phyloP scores from a whole-genome alignment of 2,329 filamentous ascomycete species.

The Pseudogymnoascus sp. region DNA sequence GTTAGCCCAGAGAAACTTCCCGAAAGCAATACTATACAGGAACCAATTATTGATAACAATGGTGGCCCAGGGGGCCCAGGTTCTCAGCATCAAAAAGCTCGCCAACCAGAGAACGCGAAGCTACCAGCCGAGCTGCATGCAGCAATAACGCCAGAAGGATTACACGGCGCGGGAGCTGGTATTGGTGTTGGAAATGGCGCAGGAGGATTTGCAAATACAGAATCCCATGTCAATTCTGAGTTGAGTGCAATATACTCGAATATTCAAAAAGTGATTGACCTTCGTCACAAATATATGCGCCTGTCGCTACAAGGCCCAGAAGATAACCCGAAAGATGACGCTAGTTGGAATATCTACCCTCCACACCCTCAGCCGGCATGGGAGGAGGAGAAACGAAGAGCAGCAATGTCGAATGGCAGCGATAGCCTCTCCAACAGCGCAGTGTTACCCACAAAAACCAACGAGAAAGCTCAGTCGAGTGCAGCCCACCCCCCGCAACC shows the following conservation, averaged over 20 bases:
- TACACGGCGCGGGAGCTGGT: slow-evolving; percentile 49
- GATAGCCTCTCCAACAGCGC: slow-evolving; percentile 42
- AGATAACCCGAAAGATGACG: slow-evolving; percentile 82
- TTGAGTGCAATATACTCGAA: slow-evolving; percentile 80
- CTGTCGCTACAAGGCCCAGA: slow-evolving; percentile 72
- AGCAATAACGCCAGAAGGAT: slow-evolving; percentile 41
- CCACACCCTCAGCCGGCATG: slow-evolving; percentile 86
- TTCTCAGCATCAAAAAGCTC: background rate
- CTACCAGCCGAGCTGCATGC: slow-evolving; percentile 49
- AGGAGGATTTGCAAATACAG: slow-evolving; percentile 58
- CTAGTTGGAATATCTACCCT: slow-evolving; percentile 81
- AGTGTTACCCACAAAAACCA: slow-evolving; percentile 27
- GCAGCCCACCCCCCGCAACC: slow-evolving; percentile 18
- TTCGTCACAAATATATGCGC: slow-evolving; percentile 79
- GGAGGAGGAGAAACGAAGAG: slow-evolving; percentile 43
- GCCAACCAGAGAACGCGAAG: slow-evolving; percentile 25
- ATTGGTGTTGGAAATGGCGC: slow-evolving; percentile 52
- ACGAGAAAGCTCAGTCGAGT: slow-evolving; percentile 20
- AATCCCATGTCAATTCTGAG: slow-evolving; percentile 75
- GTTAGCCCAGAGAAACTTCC: slow-evolving; percentile 25
- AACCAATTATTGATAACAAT: slow-evolving; percentile 18
- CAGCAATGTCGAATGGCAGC: slow-evolving; percentile 22
- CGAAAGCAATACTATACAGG: slow-evolving; percentile 27
- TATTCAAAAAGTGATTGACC: slow-evolving; percentile 80
- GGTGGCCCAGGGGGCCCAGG: slow-evolving; percentile 22